Evolutionary conservation across 2,329 filamentous ascomycete genomes (phyloP).

Genomic region (Apiospora phragmitis): DNA sequence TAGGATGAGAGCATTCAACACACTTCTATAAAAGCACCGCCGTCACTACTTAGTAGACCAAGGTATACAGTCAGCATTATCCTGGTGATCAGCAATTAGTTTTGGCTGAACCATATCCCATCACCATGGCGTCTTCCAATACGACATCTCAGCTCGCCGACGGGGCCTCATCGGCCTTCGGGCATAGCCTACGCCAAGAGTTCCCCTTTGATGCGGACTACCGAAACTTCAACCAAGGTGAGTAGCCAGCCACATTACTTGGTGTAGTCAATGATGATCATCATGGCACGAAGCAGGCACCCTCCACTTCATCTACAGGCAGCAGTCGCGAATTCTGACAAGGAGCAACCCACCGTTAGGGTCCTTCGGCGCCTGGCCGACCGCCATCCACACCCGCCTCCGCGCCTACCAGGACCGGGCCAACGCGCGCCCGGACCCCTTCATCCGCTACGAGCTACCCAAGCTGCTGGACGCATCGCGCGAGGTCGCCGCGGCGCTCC

Average conservation of each 20-base stretch:
- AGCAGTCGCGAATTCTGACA: not conserved
- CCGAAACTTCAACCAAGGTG: slow-evolving; percentile 78
- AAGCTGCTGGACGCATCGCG: slow-evolving; percentile 64
- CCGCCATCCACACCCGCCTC: slow-evolving; percentile 57
- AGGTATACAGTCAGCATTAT: not conserved
- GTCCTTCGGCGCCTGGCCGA: slow-evolving; percentile 78
- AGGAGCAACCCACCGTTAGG: slow-evolving; percentile 51
- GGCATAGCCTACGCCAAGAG: slow-evolving; percentile 56
- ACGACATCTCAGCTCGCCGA: not conserved
- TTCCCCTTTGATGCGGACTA: slow-evolving; percentile 71
- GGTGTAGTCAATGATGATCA: not conserved
- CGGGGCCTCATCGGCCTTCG: slow-evolving; percentile 38
- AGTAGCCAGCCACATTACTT: slow-evolving; percentile 11
- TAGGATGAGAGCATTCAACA: not conserved
- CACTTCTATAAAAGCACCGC: not conserved
- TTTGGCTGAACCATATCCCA: not conserved
- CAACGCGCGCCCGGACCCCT: slow-evolving; percentile 72
- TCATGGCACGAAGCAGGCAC: not conserved
- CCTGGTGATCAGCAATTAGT: not conserved
- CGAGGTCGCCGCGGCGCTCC: slow-evolving; percentile 60
- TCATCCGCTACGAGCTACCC: slow-evolving; percentile 70
- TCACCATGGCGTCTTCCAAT: not conserved
- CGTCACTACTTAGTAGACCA: not conserved
- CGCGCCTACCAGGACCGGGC: slow-evolving; percentile 64
- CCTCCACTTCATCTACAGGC: no score